Percentiles rank a stretch among this genome's conserved stretches.
phyloP scores from a whole-genome alignment of 78 protist species.

The Tieghemostelium lacteum region DNA sequence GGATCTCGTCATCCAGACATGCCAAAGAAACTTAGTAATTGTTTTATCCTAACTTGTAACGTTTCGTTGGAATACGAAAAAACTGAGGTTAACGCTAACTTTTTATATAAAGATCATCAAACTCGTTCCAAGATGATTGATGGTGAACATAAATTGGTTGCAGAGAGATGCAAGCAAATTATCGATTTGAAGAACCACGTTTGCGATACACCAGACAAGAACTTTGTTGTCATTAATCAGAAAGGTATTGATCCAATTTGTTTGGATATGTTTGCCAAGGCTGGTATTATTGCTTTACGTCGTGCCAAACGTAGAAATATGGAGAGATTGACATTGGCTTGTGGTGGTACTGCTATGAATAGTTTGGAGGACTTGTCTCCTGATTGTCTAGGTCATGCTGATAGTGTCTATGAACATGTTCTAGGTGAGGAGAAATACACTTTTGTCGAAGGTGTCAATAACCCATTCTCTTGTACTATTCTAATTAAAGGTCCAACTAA shows the following conservation, averaged over 20 bases:
- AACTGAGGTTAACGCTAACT: slow-evolving; percentile 95
- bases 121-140: slow-evolving; percentile 93
- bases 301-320: slow-evolving; percentile 99
- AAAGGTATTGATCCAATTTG: slow-evolving; percentile 99
- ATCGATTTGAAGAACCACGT: slow-evolving; percentile 96
- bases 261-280: slow-evolving; percentile 97
- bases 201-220: slow-evolving; percentile 84
- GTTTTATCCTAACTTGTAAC: slow-evolving; percentile 95
- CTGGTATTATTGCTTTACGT: slow-evolving; percentile 97
- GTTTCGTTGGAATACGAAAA: slow-evolving; percentile 99
- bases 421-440: slow-evolving; percentile 99
- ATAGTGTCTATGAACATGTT: slow-evolving; percentile 92
- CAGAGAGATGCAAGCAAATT: slow-evolving; percentile 92
- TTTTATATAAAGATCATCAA: slow-evolving; percentile 92
- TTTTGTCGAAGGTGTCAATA: slow-evolving; percentile 97
- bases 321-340: slow-evolving; percentile 97
- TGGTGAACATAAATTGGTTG: slow-evolving; percentile 97
- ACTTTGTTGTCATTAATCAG: slow-evolving; percentile 98
- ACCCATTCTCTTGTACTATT: slow-evolving; percentile 98
- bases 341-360: slow-evolving; percentile 99
- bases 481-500: slow-evolving; percentile 98
- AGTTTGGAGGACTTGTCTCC: slow-evolving; percentile 93
- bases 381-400: slow-evolving; percentile 96
- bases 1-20: slow-evolving; percentile 99
- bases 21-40: slow-evolving; percentile 92